Conservation (phyloP, 768 basidiomycete genomes). For the Amanita polypyramis region DNA sequence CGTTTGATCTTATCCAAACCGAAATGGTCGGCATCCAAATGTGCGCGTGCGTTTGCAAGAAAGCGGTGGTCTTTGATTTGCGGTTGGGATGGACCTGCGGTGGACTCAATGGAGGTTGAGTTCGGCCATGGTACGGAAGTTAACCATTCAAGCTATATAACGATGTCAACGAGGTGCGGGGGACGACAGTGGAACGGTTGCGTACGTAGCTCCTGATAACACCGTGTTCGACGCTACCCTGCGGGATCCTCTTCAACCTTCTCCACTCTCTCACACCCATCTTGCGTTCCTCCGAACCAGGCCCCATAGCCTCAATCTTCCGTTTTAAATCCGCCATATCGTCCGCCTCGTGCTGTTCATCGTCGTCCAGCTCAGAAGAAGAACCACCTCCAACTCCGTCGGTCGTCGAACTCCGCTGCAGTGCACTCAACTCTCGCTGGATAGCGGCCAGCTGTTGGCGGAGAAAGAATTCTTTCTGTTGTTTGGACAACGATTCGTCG, state of each 20-base stretch:
- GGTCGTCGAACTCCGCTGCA: slow-evolving; percentile 25
- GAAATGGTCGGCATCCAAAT: slow-evolving; percentile 85
- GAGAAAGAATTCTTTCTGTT: slow-evolving; percentile 82
- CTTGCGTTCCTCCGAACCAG: slow-evolving; percentile 71
- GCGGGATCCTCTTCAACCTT: slow-evolving; percentile 77
- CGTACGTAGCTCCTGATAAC: slow-evolving; percentile 77
- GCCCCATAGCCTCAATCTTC: slow-evolving; percentile 65
- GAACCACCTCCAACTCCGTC: slow-evolving; percentile 16
- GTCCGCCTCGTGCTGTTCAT: slow-evolving; percentile 73
- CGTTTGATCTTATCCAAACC: slow-evolving; percentile 91
- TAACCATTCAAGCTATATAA: slow-evolving; percentile 78
- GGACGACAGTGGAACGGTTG: slow-evolving; percentile 13
- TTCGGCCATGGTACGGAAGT: slow-evolving; percentile 78
- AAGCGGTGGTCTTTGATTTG: slow-evolving; percentile 44
- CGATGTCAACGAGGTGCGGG: slow-evolving; percentile 8
- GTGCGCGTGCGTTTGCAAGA: slow-evolving; percentile 58
- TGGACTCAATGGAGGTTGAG: slow-evolving; percentile 17
- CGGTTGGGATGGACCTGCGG: slow-evolving; percentile 9
- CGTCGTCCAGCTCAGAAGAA: slow-evolving; percentile 56
- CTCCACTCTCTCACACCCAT: slow-evolving; percentile 78
- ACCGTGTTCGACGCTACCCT: slow-evolving; percentile 84
- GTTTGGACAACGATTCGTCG: slow-evolving; percentile 77
- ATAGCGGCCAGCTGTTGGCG: slow-evolving; percentile 78
- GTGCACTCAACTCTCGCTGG: slow-evolving; percentile 58
- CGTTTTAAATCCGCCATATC: slow-evolving; percentile 64